Base-by-base conservation (phyloP, 179 eudicot genomes). In the Silene coronaria region DNA sequence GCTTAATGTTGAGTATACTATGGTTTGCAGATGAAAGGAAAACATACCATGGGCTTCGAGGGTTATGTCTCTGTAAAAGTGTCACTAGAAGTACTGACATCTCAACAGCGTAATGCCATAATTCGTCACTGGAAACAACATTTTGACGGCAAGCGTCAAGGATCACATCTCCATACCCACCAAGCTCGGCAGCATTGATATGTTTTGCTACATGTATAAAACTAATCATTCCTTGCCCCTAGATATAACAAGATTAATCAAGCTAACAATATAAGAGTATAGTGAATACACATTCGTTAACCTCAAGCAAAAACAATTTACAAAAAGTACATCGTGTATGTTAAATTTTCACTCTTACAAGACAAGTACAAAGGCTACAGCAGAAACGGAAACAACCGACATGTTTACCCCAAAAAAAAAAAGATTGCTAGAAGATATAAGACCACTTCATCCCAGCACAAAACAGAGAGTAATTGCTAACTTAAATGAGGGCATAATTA, bases 181-280 rank as follows among this genome's bases (percentile, higher is more conserved):
- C 86, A 76, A 95, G 83, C 67, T 95, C 97, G 38, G 87, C 75
- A 75, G 89, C 80, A 78, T 75, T 85, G 62, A 84, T 87, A 82
- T 87, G 86, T 68, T 85, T 85, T 2, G 85, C 96, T 14, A 95
- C 82, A 86, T 95, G 89, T 77, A 89, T 86, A 71, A 95, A 89
- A 81, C 86, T 88, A 78, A 87, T 82, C 97, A 95, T 95, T 77
- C 97, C 99, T 75, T 89, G 97, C 71, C 88, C 97, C 99, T 95
- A 80, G 55, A 84, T 76, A 60, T 70, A 77, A 22, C 19, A 63
- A 79, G 71, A 55, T 34, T 59, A 42, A 64, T 66, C 28, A 30
- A 2, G 24, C 74, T 74, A 23, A 21, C 68, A 81, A 69, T 51
- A 77, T 53, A 70, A 74, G 72, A 7, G 5, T 42, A 76, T 51